These are phyloP conservation scores for Naganishia friedmannii DNA, from an alignment of 768 basidiomycete species.

Conservation along the genomic window DNA sequence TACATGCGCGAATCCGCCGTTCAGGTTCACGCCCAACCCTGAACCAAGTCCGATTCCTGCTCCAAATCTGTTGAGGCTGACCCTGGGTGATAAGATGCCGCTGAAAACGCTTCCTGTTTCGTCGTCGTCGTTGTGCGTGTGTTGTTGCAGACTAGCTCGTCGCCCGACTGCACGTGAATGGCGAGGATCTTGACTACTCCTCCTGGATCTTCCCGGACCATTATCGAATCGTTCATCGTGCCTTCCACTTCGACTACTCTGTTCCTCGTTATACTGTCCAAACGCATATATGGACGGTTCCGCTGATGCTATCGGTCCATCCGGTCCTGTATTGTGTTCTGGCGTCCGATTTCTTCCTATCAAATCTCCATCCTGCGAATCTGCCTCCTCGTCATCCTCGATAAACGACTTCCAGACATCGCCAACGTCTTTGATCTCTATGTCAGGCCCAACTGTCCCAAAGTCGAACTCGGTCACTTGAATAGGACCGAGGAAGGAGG, in stretches of 20 bases:
- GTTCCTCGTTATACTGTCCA: constrained; percentile 9
- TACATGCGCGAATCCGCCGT: constrained; percentile 1
- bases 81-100: constrained; percentile 29
- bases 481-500: constrained; percentile 91
- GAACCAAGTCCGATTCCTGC: constrained; percentile 31
- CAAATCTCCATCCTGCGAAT: constrained; percentile 57
- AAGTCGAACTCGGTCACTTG: constrained; percentile 82
- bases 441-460: constrained; percentile 74
- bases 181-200: constrained; percentile 17
- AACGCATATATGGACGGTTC: constrained; percentile 6
- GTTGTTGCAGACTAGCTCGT: constrained; percentile 7
- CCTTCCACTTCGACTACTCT: constrained; percentile 9
- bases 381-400: constrained; percentile 64
- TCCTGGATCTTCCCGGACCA: constrained; percentile 8
- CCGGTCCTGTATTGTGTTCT: constrained; percentile 27
- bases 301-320: constrained; percentile 25
- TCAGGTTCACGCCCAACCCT: constrained; percentile 29
- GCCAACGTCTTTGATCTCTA: constrained; percentile 84
- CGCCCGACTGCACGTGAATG: constrained; percentile 8
- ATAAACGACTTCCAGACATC: constrained; percentile 95
- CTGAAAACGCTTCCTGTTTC: constrained; percentile 32
- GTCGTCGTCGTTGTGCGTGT: constrained; percentile 21
- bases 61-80: constrained; percentile 20
- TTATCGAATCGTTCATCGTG: constrained; percentile 14
- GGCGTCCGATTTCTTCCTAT: constrained; percentile 52